Percentiles rank a stretch among this genome's conserved stretches.
phyloP scores from a whole-genome alignment of 2,329 filamentous ascomycete species.

The Ustilaginoidea virens region DNA sequence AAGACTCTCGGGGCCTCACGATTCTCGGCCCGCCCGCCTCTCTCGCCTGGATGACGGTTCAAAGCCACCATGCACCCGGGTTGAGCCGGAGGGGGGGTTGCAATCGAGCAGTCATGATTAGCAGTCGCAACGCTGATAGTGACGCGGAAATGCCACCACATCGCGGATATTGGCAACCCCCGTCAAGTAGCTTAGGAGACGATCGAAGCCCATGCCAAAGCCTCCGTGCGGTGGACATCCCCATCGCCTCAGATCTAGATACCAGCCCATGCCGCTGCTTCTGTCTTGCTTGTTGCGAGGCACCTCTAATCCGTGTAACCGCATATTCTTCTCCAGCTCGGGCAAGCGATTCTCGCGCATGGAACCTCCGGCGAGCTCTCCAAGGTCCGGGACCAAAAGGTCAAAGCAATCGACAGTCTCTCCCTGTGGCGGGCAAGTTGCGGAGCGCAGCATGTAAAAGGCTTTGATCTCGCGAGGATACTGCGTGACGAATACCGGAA shows the following conservation, averaged over 20 bases:
- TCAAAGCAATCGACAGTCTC: slow-evolving; percentile 80
- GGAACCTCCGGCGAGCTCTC: slow-evolving; percentile 77
- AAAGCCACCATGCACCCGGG: too few species aligned
- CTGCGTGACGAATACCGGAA: slow-evolving; percentile 81
- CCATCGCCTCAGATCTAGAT: slow-evolving; percentile 74
- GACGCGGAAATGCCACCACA: slow-evolving; percentile 73
- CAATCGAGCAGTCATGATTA: too few species aligned
- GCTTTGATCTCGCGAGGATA: slow-evolving; percentile 85
- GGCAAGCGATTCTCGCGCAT: slow-evolving; percentile 70
- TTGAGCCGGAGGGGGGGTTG: too few species aligned
- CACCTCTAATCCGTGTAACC: slow-evolving; percentile 44
- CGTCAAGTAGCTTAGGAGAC: slow-evolving; percentile 68
- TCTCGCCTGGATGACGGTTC: too few species aligned
- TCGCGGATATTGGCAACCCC: slow-evolving; percentile 74
- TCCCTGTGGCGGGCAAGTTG: slow-evolving; percentile 13
- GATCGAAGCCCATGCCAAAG: slow-evolving; percentile 81
- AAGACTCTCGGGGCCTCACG: too few species aligned
- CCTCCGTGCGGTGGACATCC: slow-evolving; percentile 86
- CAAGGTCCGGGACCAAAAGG: slow-evolving; percentile 69
- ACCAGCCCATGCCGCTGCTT: slow-evolving; percentile 52
- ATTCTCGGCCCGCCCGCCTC: too few species aligned
- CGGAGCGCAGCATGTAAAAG: slow-evolving; percentile 49
- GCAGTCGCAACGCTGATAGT: slow-evolving; percentile 46
- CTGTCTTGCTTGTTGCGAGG: slow-evolving; percentile 14
- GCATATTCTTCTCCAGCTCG: slow-evolving; percentile 56